Evolutionary conservation across 306 rosid genomes (phyloP).

Genomic region (Pyrus pyrifolia): DNA sequence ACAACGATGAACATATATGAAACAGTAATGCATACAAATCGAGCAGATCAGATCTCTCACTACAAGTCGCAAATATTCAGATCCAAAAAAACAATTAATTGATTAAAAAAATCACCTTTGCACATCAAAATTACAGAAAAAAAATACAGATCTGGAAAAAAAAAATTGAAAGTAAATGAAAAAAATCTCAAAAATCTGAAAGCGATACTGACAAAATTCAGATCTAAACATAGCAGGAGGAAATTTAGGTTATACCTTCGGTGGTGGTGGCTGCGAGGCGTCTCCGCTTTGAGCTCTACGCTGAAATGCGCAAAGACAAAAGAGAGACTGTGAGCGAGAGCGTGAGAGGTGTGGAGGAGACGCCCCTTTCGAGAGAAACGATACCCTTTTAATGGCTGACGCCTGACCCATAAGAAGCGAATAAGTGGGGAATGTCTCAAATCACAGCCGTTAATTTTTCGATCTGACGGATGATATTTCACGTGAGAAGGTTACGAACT

Average conservation of each 20-base stretch:
- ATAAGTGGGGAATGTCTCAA: neutral
- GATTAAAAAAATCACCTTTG: neutral
- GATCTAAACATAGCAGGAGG: neutral
- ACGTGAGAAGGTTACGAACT: too few relatives aligned
- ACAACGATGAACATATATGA: neutral
- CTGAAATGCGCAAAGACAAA: slow-evolving; percentile 1
- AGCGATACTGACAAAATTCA: neutral
- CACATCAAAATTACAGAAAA: neutral
- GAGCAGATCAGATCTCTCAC: neutral
- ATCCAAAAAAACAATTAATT: neutral
- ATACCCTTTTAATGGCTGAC: slow-evolving; percentile 1
- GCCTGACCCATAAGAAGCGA: neutral
- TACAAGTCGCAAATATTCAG: neutral
- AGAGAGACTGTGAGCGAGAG: neutral
- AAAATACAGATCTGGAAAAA: neutral
- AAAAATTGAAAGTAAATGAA: too few relatives aligned
- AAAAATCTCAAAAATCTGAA: neutral
- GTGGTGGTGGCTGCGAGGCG: slow-evolving; percentile 15
- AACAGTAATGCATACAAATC: neutral
- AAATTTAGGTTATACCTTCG: neutral
- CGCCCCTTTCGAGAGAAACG: neutral
- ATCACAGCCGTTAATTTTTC: neutral
- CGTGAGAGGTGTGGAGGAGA: neutral
- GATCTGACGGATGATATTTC: neutral
- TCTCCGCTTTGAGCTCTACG: slow-evolving; percentile 11